Evolutionary conservation across 2,329 filamentous ascomycete genomes (phyloP), one percentile per base, ranked within the genome.

Genomic region (Chrysoporthe austroafricana): DNA sequence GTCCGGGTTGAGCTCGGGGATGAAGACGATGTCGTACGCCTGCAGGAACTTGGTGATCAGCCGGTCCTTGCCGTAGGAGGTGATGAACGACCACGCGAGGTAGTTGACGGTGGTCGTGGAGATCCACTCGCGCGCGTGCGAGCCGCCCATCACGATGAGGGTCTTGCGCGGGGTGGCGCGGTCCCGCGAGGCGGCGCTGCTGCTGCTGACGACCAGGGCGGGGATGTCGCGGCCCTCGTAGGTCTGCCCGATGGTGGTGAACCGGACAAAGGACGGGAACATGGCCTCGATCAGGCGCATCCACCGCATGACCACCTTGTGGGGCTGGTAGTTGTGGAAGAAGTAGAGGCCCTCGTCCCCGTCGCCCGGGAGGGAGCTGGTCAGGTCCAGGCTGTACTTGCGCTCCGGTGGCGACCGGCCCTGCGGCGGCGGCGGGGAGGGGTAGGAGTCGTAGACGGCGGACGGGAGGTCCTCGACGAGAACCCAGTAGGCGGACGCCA

Each of bases 111-210:
- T 97, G 74, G 91, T 96, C 0, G 91, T 94, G 59, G 93, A 93
- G 72, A 99, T 97, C 96, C 96, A 99, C 82, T 99, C 96, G 48
- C 96, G 88, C 3, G 94, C 95, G 78, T 98, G 96, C n/a, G 92
- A 85, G 61, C 95, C 95, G 64, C 93, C 96, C 4, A 90, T 90
- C 26, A 99, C 83, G 62, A 97, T 82, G 66, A 97, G 88, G 0
- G 92, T 95, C 77, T 93, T 93, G 62, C 92, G 88, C 5, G 82
- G 84, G 21, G 9, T 36, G 43, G 39, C 82, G 42, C 42, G 36
- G 34, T 39, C 57, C 57, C 13, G 9, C n/a, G 57, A n/a, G 18
- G 36, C 82, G 73, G 76, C 83, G 18, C 39, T 36, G 46, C 34
- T 36, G 7, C 21, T 82, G 21, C 94, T 93, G 4, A 98, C 85